phyloP scores from a whole-genome alignment of 2,329 filamentous ascomycete species.

The Penicillium occitanis region DNA sequence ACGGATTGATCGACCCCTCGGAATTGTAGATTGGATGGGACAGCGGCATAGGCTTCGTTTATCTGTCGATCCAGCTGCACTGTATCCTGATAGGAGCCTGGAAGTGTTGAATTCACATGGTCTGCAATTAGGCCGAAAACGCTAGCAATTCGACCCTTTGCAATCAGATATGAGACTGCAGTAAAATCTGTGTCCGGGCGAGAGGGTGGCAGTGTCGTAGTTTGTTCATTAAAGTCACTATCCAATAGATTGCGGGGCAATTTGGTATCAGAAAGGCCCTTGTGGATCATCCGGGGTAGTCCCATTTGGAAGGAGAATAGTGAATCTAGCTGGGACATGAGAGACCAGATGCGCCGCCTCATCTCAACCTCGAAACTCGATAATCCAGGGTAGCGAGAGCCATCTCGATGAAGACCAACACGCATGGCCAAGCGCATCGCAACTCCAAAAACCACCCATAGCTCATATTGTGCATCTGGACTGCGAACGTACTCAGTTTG shows the following conservation, averaged over 20 bases:
- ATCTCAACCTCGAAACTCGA: slow-evolving; percentile 57
- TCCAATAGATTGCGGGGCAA: slow-evolving; percentile 60
- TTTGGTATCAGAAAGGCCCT: slow-evolving; percentile 58
- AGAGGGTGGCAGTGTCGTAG: slow-evolving; percentile 50
- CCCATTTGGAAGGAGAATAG: slow-evolving; percentile 63
- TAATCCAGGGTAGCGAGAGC: slow-evolving; percentile 51
- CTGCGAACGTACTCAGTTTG: too few relatives aligned
- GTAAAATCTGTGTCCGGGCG: slow-evolving; percentile 40
- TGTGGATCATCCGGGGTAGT: slow-evolving; percentile 59
- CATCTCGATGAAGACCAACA: slow-evolving; percentile 62
- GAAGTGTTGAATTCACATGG: not conserved
- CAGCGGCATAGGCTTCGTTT: not conserved
- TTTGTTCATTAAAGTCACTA: slow-evolving; percentile 56
- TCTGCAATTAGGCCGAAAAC: not conserved
- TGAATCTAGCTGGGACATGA: slow-evolving; percentile 55
- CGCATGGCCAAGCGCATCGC: slow-evolving; percentile 50
- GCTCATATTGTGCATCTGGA: too few relatives aligned
- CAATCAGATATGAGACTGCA: not conserved
- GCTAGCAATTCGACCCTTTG: not conserved
- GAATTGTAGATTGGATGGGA: slow-evolving; percentile 23
- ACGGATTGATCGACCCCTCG: slow-evolving; percentile 25
- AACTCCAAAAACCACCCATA: too few relatives aligned
- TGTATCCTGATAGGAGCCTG: not conserved
- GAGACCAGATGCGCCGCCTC: slow-evolving; percentile 40
- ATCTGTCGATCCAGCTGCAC: not conserved